Evolutionary conservation across 192 early-diverging fungal species (phyloP), one percentile per base, ranked within the genome.

Genomic region (Backusella mclennaniae): DNA sequence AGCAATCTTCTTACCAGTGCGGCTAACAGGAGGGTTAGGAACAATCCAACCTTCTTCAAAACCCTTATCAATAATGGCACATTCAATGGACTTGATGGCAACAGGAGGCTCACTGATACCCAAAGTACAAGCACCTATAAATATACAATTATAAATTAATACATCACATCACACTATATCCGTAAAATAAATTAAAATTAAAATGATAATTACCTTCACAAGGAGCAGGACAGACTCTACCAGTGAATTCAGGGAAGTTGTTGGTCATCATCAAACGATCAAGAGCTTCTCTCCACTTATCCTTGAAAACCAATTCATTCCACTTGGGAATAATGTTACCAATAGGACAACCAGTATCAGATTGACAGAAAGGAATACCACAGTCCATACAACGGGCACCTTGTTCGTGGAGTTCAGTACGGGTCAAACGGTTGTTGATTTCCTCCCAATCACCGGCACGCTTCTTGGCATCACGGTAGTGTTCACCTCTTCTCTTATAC

Each of bases 211-310:
- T 63, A 63, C 56, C 56, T 63, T 63, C 56, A 63, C 56, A 63
- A 33, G 96, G 96, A 74, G 97, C 97, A 11, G 97, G 97, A 82
- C 98, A 98, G 6, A 99, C 98, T 76, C 98, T 93, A 59, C 98
- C 98, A 59, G 98, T 99, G 84, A 99, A 99, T 86, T 99, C 98
- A 66, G 98, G 98, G 89, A 99, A 99, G 88, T 99, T 99, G 90
- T 97, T 98, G 76, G 98, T 99, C 87, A 97, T 91, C 75, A 96
- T 85, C 71, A 99, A 87, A 39, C 98, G 93, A 74, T 95, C 91
- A 39, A 97, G 89, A 17, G 98, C 98, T 11, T 96, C 96, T 82
- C 93, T 88, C 98, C 98, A 99, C 81, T 97, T 94, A 86, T 97
- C 88, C 83, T 92, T 93, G 89, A 94, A 99, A 35, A 99, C 93